A percentile compares a stretch with the other conserved stretches of the same genome.
Evolutionary conservation across 1,284 basidiomycete species (phyloP).

Genomic region (Trametes versicolor): DNA sequence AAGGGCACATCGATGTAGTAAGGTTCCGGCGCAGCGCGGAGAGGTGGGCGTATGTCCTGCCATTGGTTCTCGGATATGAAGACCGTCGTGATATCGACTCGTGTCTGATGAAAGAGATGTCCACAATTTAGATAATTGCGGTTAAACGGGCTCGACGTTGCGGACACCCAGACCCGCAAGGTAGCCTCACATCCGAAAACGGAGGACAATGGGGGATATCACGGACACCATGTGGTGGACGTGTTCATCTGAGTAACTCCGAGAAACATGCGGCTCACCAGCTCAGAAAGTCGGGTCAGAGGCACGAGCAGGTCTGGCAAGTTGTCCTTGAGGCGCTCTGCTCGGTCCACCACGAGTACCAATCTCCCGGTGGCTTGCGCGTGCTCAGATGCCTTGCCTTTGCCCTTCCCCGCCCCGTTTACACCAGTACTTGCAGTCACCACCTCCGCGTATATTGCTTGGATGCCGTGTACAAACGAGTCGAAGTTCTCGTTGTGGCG

Average conservation of each 20-base stretch:
- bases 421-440: conserved; percentile 28
- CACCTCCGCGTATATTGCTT: conserved; percentile 43
- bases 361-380: conserved; percentile 49
- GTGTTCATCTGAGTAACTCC: no score
- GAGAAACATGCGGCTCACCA: conserved; percentile 60
- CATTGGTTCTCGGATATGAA: conserved; percentile 77
- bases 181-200: no score
- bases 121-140: not conserved
- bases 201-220: no score
- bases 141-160: no score
- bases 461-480: conserved; percentile 71
- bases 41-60: conserved; percentile 76
- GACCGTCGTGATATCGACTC: conserved; percentile 62
- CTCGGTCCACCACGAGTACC: conserved; percentile 73
- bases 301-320: conserved; percentile 77
- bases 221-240: no score
- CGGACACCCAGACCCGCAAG: no score
- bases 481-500: conserved; percentile 72
- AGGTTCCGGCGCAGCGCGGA: conserved; percentile 81
- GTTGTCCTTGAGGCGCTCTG: conserved; percentile 71
- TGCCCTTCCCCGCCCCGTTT: conserved; percentile 47
- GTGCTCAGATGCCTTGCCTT: conserved; percentile 43
- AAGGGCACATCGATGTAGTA: conserved; percentile 73
- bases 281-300: conserved; percentile 74
- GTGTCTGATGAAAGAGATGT: conserved; percentile 47